Evolutionary conservation across 169 alveolate genomes (phyloP).

Genomic region (Plasmodium coatneyi): DNA sequence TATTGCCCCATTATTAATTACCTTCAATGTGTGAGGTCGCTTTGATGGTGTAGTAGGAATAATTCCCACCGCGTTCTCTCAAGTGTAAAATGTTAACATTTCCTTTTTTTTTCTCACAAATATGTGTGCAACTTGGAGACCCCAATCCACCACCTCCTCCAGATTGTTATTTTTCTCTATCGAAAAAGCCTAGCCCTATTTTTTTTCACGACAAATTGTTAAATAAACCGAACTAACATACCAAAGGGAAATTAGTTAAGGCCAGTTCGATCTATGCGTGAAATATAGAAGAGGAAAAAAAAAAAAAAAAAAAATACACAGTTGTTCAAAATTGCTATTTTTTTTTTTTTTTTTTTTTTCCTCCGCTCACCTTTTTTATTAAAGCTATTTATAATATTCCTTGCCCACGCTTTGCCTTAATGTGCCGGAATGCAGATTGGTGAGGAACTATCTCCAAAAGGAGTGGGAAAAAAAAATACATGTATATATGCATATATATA

Average conservation of each 20-base stretch:
- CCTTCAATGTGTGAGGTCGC: background rate
- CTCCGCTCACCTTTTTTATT: background rate
- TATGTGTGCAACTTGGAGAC: background rate
- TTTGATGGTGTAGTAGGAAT: background rate
- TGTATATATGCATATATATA: background rate
- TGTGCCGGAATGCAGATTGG: background rate
- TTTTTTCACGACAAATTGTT: background rate
- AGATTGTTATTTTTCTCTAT: background rate
- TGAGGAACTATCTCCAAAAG: background rate
- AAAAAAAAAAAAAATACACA: constrained; percentile 27
- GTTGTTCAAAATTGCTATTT: constrained; percentile 22
- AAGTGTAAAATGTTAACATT: background rate
- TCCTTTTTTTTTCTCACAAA: background rate
- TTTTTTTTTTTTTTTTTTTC: constrained; percentile 1
- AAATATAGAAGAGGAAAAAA: background rate
- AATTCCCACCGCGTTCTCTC: background rate
- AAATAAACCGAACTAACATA: background rate
- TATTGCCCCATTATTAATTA: background rate
- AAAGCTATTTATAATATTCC: background rate
- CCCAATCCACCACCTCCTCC: background rate
- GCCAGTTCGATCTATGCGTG: background rate
- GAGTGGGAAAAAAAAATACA: background rate
- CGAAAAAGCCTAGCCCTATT: background rate
- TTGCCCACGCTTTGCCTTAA: background rate
- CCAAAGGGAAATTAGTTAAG: background rate